A percentile compares a stretch with the other conserved stretches of the same genome.
phyloP scores from a whole-genome alignment of 73 alveolate species.

The Tetrahymena malaccensis region DNA sequence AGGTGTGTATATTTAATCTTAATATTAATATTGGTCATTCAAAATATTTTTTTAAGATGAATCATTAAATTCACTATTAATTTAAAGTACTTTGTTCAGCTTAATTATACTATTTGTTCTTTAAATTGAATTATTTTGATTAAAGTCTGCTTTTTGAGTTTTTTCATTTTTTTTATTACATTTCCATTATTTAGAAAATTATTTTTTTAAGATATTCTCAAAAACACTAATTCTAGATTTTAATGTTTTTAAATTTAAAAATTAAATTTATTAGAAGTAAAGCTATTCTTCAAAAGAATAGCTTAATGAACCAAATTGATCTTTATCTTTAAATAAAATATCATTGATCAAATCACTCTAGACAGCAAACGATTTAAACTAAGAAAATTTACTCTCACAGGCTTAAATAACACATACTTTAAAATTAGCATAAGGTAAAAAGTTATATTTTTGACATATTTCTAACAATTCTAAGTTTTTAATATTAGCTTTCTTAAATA shows the following conservation, averaged over 20 bases:
- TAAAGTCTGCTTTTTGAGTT: too few species aligned
- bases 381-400: neutral
- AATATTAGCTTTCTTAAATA: neutral
- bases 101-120: neutral
- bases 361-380: neutral
- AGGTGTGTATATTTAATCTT: neutral
- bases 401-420: neutral
- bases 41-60: too few species aligned
- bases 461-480: neutral
- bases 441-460: neutral
- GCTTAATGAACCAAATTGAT: neutral
- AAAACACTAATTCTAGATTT: neutral
- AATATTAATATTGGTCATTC: too few species aligned
- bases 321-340: neutral
- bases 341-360: neutral
- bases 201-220: neutral
- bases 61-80: neutral
- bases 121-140: too few species aligned
- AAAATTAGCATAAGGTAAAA: neutral
- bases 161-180: neutral
- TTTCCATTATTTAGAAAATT: too few species aligned
- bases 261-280: too few species aligned
- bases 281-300: neutral
- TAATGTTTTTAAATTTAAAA: too few species aligned
- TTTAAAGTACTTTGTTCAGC: neutral